Percentiles rank a stretch among this genome's conserved stretches.
Evolutionary conservation across 345 rosid genomes (phyloP).

Genomic region (Ceriops zippeliana): DNA sequence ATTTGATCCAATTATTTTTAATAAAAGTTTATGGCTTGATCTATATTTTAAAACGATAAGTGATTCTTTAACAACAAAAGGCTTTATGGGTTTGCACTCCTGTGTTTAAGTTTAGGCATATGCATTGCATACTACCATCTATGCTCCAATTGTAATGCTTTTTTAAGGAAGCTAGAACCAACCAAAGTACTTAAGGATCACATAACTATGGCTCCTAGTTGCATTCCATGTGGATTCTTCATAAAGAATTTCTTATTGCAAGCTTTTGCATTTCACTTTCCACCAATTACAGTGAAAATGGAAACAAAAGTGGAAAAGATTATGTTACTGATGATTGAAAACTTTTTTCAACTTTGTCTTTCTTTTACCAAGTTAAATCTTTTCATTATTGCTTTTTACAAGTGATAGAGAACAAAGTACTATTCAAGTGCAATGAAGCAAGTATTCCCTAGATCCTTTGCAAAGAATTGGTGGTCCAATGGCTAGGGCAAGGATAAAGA

Average conservation of each 20-base stretch:
- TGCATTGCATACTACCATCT: not conserved
- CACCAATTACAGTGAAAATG: too few relatives aligned
- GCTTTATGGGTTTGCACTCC: not conserved
- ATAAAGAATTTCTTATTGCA: not conserved
- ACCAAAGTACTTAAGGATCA: constrained; percentile 15
- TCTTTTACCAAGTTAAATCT: too few relatives aligned
- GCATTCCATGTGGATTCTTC: not conserved
- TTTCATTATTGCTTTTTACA: too few relatives aligned
- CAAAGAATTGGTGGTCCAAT: too few relatives aligned
- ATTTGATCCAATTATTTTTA: not conserved
- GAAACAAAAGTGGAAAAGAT: too few relatives aligned
- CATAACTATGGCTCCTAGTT: not conserved
- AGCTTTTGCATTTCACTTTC: too few relatives aligned
- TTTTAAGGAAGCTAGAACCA: constrained; percentile 19
- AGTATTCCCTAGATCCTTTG: too few relatives aligned
- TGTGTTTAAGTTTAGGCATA: not conserved
- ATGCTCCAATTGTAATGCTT: constrained; percentile 13
- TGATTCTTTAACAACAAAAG: not conserved
- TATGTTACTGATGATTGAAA: too few relatives aligned
- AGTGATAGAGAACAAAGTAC: too few relatives aligned
- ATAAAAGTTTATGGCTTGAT: not conserved
- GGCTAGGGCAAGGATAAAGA: too few relatives aligned
- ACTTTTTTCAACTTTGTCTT: too few relatives aligned
- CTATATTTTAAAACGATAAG: not conserved
- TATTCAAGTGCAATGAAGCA: too few relatives aligned